Evolutionary conservation across 768 basidiomycete genomes (phyloP).

Genomic region (Hericium alpestre): DNA sequence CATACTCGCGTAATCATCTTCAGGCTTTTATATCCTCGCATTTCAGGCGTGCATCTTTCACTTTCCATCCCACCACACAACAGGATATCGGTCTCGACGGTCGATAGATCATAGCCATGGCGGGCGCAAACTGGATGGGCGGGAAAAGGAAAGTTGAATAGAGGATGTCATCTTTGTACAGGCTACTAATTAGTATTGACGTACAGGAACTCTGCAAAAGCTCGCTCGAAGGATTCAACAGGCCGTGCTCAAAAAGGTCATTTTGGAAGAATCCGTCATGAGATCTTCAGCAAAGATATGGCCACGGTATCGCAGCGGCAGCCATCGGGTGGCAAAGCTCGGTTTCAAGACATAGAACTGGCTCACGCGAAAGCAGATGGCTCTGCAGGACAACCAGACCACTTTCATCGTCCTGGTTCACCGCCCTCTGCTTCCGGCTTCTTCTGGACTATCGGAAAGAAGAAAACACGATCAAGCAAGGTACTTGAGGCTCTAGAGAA

Average conservation of each 20-base stretch:
- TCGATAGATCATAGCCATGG: not conserved
- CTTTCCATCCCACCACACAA: no score
- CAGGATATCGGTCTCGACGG: not conserved
- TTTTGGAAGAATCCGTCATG: constrained; percentile 11
- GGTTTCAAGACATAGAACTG: not conserved
- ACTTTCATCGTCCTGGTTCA: not conserved
- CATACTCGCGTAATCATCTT: no score
- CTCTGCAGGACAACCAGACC: not conserved
- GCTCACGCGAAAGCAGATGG: not conserved
- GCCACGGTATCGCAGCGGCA: not conserved
- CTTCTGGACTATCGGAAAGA: not conserved
- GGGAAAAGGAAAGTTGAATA: not conserved
- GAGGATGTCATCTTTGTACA: not conserved
- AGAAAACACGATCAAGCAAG: not conserved
- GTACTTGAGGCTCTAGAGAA: not conserved
- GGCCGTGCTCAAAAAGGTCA: constrained; percentile 11
- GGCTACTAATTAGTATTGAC: no score
- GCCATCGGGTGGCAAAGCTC: not conserved
- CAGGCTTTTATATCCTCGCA: no score
- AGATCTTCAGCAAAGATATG: constrained; percentile 8
- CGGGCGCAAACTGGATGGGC: not conserved
- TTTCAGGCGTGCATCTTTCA: no score
- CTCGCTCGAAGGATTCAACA: constrained; percentile 9
- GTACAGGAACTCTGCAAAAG: constrained; percentile 9
- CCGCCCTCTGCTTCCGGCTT: not conserved